phyloP scores from a whole-genome alignment of 2,329 filamentous ascomycete genomes.

The Aspergillus sojae region DNA sequence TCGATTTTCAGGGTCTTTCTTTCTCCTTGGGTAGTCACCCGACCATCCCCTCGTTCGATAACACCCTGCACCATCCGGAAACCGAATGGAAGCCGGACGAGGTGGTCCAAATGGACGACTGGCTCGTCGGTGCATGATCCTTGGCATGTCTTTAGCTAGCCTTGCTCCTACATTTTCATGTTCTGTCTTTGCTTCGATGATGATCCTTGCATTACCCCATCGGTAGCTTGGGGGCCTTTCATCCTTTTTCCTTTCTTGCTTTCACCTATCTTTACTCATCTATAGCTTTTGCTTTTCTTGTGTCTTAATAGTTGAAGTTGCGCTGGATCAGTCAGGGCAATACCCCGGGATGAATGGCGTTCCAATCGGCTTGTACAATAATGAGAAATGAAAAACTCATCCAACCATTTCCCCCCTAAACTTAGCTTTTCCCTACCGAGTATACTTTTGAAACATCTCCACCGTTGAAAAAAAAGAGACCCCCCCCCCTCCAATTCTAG shows the following conservation, averaged over 20 bases:
- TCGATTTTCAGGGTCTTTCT: slow-evolving; percentile 24
- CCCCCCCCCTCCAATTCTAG: neutral
- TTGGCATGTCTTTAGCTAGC: neutral
- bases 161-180: neutral
- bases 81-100: slow-evolving; percentile 37
- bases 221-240: slow-evolving; percentile 11
- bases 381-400: slow-evolving; percentile 2
- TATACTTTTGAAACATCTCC: neutral
- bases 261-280: slow-evolving; percentile 3
- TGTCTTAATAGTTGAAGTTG: neutral
- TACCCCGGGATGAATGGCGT: slow-evolving; percentile 15
- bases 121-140: slow-evolving; percentile 31
- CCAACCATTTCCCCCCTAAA: neutral
- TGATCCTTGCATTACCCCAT: neutral
- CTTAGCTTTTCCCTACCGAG: neutral
- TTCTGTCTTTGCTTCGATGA: neutral
- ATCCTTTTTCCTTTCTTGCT: slow-evolving; percentile 17
- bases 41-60: slow-evolving; percentile 14
- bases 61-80: slow-evolving; percentile 25
- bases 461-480: neutral
- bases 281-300: neutral
- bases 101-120: slow-evolving; percentile 36
- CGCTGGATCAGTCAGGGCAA: slow-evolving; percentile 8
- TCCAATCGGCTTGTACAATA: slow-evolving; percentile 1
- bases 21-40: neutral